Base-by-base conservation (phyloP, 108 stramenopile species). In the Pseudonitzschia multistriata region DNA sequence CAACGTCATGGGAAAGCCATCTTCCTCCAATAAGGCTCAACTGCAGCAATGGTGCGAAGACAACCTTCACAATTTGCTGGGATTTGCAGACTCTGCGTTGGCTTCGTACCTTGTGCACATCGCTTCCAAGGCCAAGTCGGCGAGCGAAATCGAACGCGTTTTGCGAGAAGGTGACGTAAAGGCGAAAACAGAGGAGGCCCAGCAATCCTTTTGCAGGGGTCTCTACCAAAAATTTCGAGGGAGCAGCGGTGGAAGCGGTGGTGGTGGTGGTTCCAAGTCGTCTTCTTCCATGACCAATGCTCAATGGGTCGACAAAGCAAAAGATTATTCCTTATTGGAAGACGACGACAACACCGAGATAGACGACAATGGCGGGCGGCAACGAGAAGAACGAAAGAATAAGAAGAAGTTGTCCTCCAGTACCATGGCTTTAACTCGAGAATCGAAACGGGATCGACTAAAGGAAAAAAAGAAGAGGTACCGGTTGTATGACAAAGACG, bases 11-110 rank as follows among this genome's bases (percentile, higher is more conserved):
- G 42, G 42, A 10, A 45, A 45, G 8, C 37, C 5, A 8, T 37
- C 37, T 8, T 37, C 37, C 37, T 37, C 37, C 2, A 52, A 52
- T 24, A 25, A 25, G n/a, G 49, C 49, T 4, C 50, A 48, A 29
- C 61, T 75, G 25, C 42, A 67, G 50, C 63, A 68, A 62, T 94
- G 90, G 89, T 90, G 89, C 66, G 85, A 86, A 7, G 90, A 93
- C 68, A 49, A 73, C 62, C 81, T 96, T 28, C 95, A 96, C 70
- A 77, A 77, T 49, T 47, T 93, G 45, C 65, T 93, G 17, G 95
- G 95, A 27, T 96, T 88, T 76, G 61, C 85, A n/a, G 86, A 90
- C 64, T 75, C 81, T 0, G 79, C 89, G 13, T 63, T 91, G 33
- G 87, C 91, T 5, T 72, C 78, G 21, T 96, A 87, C 70, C 67